A percentile compares a stretch with the other conserved stretches of the same genome.
phyloP scores from a whole-genome alignment of 2,329 filamentous ascomycete genomes.

The Chalaropsis ovoidea region DNA sequence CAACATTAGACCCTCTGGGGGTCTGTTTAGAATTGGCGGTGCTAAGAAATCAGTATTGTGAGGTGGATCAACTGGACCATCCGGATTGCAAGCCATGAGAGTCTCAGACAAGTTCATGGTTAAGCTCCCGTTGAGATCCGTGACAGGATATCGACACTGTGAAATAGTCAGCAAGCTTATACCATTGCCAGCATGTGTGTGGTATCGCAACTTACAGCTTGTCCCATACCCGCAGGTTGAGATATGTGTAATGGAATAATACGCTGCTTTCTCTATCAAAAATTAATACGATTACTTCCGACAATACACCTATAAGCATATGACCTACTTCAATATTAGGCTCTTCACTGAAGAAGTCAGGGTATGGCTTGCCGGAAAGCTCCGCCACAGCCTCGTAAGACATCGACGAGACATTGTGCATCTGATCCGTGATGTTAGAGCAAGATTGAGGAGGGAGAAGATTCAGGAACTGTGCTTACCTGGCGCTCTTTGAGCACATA shows the following conservation, averaged over 20 bases:
- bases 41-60: constrained; percentile 11
- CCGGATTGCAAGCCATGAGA: constrained; percentile 6
- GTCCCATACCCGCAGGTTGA: constrained; percentile 15
- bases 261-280: constrained; percentile 2
- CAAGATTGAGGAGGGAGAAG: no score
- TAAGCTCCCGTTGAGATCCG: constrained; percentile 4
- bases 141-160: constrained; percentile 16
- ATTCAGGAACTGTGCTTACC: no score
- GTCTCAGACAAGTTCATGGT: constrained; percentile 17
- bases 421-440: background rate
- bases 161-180: background rate
- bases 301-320: background rate
- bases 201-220: constrained; percentile 15
- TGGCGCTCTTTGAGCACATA: background rate
- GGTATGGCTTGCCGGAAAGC: constrained; percentile 12
- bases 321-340: background rate
- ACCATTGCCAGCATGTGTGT: background rate
- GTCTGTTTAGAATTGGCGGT: constrained; percentile 1
- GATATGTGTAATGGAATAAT: constrained; percentile 8
- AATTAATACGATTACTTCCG: background rate
- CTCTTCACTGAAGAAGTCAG: background rate
- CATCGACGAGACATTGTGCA: background rate
- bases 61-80: background rate
- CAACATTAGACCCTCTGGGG: constrained; percentile 10
- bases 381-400: constrained; percentile 1